These are phyloP conservation scores for Chytriomyces confervae DNA, from an alignment of 192 early-diverging fungal species.

Conservation along the genomic window DNA sequence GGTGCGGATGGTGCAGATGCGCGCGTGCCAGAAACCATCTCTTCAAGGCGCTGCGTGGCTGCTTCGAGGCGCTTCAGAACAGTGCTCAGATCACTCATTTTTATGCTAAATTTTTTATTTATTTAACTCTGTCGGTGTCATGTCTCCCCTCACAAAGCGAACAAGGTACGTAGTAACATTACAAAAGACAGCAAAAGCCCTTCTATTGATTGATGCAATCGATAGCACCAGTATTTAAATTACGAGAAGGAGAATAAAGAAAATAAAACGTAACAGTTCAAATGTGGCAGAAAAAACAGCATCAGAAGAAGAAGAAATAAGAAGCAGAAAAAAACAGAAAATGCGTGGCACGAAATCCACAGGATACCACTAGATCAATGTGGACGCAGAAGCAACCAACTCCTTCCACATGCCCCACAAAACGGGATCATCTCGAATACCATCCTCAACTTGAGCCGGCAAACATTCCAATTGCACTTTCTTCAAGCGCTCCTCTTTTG, in stretches of 20 bases:
- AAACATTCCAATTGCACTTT: conserved; percentile 21
- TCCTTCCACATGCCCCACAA: conserved; percentile 26
- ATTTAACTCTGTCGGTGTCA: background rate
- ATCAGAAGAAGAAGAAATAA: too few species aligned
- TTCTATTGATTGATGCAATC: too few species aligned
- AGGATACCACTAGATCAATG: too few species aligned
- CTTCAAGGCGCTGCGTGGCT: conserved; percentile 89
- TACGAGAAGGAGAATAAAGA: too few species aligned
- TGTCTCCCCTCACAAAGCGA: background rate
- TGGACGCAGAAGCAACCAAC: background rate
- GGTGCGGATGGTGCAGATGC: conserved; percentile 45
- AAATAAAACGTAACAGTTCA: too few species aligned
- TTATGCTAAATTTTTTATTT: background rate
- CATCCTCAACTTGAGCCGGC: conserved; percentile 23
- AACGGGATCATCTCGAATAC: conserved; percentile 20
- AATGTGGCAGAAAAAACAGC: too few species aligned
- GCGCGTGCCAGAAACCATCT: conserved; percentile 58
- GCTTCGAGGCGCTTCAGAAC: conserved; percentile 92
- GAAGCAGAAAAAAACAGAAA: too few species aligned
- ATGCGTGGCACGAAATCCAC: too few species aligned
- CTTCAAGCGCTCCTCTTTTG: conserved; percentile 27
- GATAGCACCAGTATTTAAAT: too few species aligned
- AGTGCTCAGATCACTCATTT: conserved; percentile 34
- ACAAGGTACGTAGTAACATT: too few species aligned
- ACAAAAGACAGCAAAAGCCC: too few species aligned